phyloP scores from a whole-genome alignment of 2,329 filamentous ascomycete genomes.

The Trichoderma koningii region DNA sequence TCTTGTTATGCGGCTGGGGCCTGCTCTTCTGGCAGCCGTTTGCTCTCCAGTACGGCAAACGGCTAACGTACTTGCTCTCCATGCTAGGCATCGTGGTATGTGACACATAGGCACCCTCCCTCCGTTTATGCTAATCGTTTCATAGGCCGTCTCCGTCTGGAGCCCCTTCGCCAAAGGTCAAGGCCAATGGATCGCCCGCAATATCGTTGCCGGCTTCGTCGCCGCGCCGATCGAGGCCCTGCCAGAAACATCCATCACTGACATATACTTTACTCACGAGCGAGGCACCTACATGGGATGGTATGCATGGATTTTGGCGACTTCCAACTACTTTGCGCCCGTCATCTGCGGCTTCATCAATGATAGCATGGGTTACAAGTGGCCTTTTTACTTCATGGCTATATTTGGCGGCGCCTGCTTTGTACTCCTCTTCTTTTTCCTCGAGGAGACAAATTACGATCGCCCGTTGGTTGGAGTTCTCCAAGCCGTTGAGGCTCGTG shows the following conservation, averaged over 20 bases:
- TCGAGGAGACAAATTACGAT: conserved; percentile 61
- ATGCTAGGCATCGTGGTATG: conserved; percentile 35
- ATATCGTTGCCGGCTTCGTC: conserved; percentile 49
- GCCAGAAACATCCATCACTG: conserved; percentile 48
- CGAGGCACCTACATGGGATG: conserved; percentile 47
- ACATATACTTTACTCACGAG: conserved; percentile 48
- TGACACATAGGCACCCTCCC: conserved; percentile 7
- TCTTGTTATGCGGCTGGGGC: conserved; percentile 49
- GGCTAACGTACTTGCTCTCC: conserved; percentile 44
- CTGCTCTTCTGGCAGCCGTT: conserved; percentile 52
- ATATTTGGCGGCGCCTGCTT: conserved; percentile 43
- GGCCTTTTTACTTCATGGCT: conserved; percentile 48
- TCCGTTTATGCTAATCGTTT: not conserved
- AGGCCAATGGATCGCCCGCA: conserved; percentile 49
- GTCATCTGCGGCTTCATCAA: conserved; percentile 50
- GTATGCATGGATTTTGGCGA: conserved; percentile 45
- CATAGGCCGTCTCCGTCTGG: conserved; percentile 28
- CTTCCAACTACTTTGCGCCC: conserved; percentile 47
- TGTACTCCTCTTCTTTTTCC: conserved; percentile 54
- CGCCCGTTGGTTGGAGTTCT: conserved; percentile 32
- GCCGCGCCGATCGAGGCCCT: conserved; percentile 50
- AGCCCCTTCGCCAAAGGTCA: conserved; percentile 43
- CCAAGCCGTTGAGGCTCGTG: not conserved
- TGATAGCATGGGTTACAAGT: conserved; percentile 44
- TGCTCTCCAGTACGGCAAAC: conserved; percentile 49